A percentile compares a stretch with the other conserved stretches of the same genome.
These are phyloP conservation scores for Alternaria dauci DNA, from an alignment of 2,329 filamentous ascomycete genomes.

Conservation along the genomic window DNA sequence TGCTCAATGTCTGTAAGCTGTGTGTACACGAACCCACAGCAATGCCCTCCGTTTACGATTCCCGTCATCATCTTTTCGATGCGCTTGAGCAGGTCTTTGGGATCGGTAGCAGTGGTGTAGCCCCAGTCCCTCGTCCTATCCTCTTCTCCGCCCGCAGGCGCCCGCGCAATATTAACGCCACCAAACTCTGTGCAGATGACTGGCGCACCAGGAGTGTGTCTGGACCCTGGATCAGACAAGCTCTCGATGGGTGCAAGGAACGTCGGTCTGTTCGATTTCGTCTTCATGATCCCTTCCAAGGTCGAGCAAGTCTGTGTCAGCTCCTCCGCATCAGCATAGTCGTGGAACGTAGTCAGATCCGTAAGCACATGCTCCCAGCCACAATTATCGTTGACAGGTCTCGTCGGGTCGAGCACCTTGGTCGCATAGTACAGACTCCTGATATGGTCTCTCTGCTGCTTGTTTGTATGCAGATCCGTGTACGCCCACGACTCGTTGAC, in stretches of 20 bases:
- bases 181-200: conserved; percentile 74
- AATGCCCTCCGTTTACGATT: conserved; percentile 64
- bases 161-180: conserved; percentile 69
- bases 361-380: conserved; percentile 74
- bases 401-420: conserved; percentile 69
- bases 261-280: conserved; percentile 62
- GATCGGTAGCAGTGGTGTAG: conserved; percentile 70
- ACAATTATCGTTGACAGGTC: conserved; percentile 75
- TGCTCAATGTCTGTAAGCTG: conserved; percentile 71
- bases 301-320: conserved; percentile 64
- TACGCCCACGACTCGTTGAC: conserved; percentile 73
- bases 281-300: conserved; percentile 63
- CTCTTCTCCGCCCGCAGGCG: conserved; percentile 43
- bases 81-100: conserved; percentile 66
- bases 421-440: conserved; percentile 70
- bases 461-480: conserved; percentile 63
- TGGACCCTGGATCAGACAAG: conserved; percentile 51
- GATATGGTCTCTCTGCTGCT: conserved; percentile 70
- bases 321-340: conserved; percentile 68
- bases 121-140: conserved; percentile 66
- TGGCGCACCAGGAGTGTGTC: conserved; percentile 64
- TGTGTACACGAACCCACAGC: conserved; percentile 72
- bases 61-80: conserved; percentile 67
- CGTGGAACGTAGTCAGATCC: conserved; percentile 73
- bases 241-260: conserved; percentile 61